Evolutionary conservation across 1,139 yeast species (phyloP).

Genomic region (Sugiyamaella novakii): DNA sequence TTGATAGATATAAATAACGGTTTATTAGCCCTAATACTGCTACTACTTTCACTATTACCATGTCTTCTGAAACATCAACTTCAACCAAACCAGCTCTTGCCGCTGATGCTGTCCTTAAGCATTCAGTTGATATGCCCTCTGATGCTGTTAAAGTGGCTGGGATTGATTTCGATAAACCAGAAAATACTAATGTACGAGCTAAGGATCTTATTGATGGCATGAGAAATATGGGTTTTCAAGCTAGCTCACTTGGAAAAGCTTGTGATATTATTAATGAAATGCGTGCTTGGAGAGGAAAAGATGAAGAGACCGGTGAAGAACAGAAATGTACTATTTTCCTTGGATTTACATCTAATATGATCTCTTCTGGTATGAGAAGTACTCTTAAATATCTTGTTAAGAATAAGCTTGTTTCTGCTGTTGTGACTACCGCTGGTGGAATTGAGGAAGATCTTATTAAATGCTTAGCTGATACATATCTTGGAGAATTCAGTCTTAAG

Average conservation of each 20-base stretch:
- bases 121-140: constrained; percentile 83
- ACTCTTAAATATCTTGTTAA: constrained; percentile 86
- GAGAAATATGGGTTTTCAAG: constrained; percentile 99
- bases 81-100: constrained; percentile 35
- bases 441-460: constrained; percentile 96
- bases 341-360: constrained; percentile 97
- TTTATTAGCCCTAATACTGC: neutral
- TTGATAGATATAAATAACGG: constrained; percentile 22
- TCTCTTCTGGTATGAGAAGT: constrained; percentile 91
- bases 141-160: constrained; percentile 79
- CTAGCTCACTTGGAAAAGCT: constrained; percentile 78
- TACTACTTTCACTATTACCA: neutral
- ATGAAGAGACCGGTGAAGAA: constrained; percentile 64
- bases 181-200: constrained; percentile 67
- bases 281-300: constrained; percentile 92
- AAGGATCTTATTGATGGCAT: constrained; percentile 74
- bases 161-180: constrained; percentile 78
- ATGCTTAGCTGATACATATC: constrained; percentile 91
- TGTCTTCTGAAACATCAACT: neutral
- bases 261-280: constrained; percentile 89
- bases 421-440: constrained; percentile 97
- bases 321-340: constrained; percentile 88
- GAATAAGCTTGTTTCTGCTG: constrained; percentile 90
- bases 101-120: constrained; percentile 76
- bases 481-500: constrained; percentile 84